phyloP scores from a whole-genome alignment of 1,284 basidiomycete species.

The Moesziomyces globuligerus region DNA sequence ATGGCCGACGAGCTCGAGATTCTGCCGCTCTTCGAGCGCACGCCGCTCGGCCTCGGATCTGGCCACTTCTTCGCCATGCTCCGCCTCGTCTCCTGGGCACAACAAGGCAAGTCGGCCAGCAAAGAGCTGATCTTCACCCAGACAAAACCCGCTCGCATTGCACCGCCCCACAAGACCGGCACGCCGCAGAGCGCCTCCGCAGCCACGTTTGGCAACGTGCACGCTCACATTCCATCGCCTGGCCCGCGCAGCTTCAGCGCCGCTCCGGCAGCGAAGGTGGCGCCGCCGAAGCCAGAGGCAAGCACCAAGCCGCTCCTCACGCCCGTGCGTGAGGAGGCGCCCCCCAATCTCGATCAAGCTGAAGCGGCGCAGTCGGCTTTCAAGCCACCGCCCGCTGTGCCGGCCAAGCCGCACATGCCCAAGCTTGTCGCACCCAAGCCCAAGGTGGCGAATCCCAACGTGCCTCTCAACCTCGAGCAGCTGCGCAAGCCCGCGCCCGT shows the following conservation, averaged over 20 bases:
- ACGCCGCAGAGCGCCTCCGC: conserved; percentile 39
- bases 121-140: conserved; percentile 63
- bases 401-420: conserved; percentile 50
- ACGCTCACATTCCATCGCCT: conserved; percentile 32
- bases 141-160: conserved; percentile 49
- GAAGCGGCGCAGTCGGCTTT: conserved; percentile 8
- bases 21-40: conserved; percentile 64
- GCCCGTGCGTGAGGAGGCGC: conserved; percentile 39
- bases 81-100: conserved; percentile 63
- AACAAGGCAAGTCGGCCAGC: conserved; percentile 51
- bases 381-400: conserved; percentile 44
- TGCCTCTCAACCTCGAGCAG: conserved; percentile 39
- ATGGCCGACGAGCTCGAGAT: conserved; percentile 65
- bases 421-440: conserved; percentile 44
- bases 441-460: conserved; percentile 42
- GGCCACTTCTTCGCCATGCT: conserved; percentile 66
- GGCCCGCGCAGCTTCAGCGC: conserved; percentile 31
- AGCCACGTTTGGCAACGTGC: conserved; percentile 31
- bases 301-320: conserved; percentile 44
- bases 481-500: conserved; percentile 31
- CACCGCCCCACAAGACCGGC: conserved; percentile 20
- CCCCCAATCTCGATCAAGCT: conserved; percentile 4
- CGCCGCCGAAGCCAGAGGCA: conserved; percentile 38
- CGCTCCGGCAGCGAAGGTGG: conserved; percentile 21
- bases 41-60: conserved; percentile 56